phyloP scores from a whole-genome alignment of 2,329 filamentous ascomycete genomes.

The Trichoderma sp. region DNA sequence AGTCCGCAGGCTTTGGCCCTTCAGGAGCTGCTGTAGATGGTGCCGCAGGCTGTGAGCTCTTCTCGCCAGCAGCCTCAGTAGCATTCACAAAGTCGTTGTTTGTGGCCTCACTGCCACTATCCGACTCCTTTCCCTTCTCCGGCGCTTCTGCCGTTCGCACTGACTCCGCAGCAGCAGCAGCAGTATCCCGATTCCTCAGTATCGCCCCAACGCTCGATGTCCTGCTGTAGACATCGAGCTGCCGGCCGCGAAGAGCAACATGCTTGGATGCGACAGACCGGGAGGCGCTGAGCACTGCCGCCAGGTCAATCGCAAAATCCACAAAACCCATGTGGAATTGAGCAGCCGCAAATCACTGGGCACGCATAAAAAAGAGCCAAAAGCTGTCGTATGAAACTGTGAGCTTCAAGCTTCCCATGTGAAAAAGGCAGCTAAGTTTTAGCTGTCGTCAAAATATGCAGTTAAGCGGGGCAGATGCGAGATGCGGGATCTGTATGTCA shows the following conservation, averaged over 20 bases:
- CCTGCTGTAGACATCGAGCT: conserved; percentile 53
- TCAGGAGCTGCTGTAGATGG: background rate
- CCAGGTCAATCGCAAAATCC: conserved; percentile 68
- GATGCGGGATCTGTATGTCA: background rate
- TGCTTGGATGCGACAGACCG: conserved; percentile 67
- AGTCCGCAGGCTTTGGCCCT: background rate
- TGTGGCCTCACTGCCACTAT: background rate
- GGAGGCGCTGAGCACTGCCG: conserved; percentile 69
- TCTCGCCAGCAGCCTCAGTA: background rate
- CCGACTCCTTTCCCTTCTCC: background rate
- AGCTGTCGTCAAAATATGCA: conserved; percentile 30
- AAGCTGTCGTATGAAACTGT: background rate
- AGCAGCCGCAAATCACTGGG: conserved; percentile 31
- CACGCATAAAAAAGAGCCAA: conserved; percentile 24
- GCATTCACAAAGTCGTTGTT: background rate
- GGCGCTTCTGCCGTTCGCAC: background rate
- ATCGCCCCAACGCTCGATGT: conserved; percentile 47
- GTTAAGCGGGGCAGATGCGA: conserved; percentile 32
- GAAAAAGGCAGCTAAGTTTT: conserved; percentile 11
- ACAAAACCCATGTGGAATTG: conserved; percentile 57
- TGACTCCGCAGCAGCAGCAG: background rate
- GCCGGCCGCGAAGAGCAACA: conserved; percentile 56
- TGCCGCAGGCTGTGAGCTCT: background rate
- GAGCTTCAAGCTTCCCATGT: background rate
- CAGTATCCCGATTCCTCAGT: conserved; percentile 34